phyloP scores from a whole-genome alignment of 345 rosid genomes.

The Salix caprea region DNA sequence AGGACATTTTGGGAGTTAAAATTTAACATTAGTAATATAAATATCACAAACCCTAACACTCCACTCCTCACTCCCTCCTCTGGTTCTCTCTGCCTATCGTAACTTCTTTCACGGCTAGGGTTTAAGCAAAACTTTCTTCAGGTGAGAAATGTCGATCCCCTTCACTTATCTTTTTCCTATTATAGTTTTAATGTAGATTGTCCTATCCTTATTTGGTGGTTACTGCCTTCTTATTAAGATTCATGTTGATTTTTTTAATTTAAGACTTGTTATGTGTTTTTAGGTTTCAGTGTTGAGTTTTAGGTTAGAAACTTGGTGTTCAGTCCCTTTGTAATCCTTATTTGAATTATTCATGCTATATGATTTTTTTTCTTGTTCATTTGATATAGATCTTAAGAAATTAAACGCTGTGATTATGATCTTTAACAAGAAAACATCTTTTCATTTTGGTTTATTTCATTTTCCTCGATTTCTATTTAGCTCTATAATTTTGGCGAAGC shows the following conservation, averaged over 20 bases:
- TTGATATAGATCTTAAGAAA: not conserved
- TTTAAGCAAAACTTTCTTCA: not conserved
- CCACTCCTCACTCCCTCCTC: not conserved
- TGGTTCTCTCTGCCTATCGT: not conserved
- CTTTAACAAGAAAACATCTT: too few relatives aligned
- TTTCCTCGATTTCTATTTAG: not conserved
- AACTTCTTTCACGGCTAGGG: not conserved
- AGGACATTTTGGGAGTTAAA: not conserved
- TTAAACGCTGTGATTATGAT: not conserved
- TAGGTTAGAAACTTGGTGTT: not conserved
- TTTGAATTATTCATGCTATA: not conserved
- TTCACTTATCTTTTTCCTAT: not conserved
- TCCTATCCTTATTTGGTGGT: not conserved
- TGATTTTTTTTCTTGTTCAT: not conserved
- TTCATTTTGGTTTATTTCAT: not conserved
- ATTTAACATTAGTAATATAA: not conserved
- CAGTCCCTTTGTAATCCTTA: not conserved
- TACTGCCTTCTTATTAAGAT: not conserved
- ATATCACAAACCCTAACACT: not conserved
- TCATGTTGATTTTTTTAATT: not conserved
- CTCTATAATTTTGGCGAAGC: not conserved
- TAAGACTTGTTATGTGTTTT: not conserved
- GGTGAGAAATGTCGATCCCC: not conserved
- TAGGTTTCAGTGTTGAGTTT: not conserved
- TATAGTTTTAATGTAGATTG: not conserved